A percentile compares a stretch with the other conserved stretches of the same genome.
These are phyloP conservation scores for Nicotiana tomentosiformis DNA, from an alignment of 257 asterid genomes.

Conservation along the genomic window DNA sequence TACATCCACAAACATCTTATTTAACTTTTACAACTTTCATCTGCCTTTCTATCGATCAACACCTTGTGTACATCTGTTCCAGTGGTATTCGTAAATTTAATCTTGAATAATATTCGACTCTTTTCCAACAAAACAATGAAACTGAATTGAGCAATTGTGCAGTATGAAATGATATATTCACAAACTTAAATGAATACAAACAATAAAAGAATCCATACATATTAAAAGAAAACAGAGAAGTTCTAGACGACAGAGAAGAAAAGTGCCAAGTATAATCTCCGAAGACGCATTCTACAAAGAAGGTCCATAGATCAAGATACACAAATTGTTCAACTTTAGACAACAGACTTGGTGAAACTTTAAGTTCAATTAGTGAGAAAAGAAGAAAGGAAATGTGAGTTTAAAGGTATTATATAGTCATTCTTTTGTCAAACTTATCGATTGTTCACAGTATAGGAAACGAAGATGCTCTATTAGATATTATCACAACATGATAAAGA, in stretches of 20 bases:
- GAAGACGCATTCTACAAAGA: neutral
- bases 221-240: no score
- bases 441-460: neutral
- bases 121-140: no score
- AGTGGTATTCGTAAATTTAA: no score
- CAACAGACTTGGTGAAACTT: neutral
- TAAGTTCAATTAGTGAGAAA: neutral
- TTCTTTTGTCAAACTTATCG: neutral
- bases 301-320: neutral
- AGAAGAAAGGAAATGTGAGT: neutral
- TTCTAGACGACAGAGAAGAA: neutral
- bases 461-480: neutral
- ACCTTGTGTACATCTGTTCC: no score
- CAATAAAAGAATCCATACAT: no score
- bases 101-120: no score
- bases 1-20: no score
- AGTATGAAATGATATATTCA: no score
- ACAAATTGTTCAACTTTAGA: neutral
- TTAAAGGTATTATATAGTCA: neutral
- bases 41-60: no score
- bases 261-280: neutral
- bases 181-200: no score
- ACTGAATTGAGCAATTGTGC: no score
- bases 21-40: neutral
- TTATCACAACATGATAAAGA: neutral